Percentiles rank a stretch among this genome's conserved stretches.
Evolutionary conservation across 164 flowering plant species (phyloP).

Genomic region (Platanus orientalis): DNA sequence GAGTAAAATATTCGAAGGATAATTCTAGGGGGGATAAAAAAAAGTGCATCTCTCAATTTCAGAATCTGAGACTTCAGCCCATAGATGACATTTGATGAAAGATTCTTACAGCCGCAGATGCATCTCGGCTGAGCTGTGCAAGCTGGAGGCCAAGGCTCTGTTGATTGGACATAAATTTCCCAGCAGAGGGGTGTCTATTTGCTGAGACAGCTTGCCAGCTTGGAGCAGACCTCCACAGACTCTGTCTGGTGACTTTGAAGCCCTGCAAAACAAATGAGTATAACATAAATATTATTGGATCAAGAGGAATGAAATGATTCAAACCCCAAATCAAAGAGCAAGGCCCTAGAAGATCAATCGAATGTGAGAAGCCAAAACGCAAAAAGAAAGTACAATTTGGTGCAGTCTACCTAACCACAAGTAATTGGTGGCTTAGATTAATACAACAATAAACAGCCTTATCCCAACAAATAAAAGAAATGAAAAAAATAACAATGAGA

Average conservation of each 20-base stretch:
- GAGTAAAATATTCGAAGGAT: too few relatives aligned
- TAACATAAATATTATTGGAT: neutral
- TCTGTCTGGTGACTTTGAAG: conserved; percentile 70
- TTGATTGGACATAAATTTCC: conserved; percentile 77
- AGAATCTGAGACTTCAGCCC: neutral
- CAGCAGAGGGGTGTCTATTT: conserved; percentile 54
- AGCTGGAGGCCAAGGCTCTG: conserved; percentile 89
- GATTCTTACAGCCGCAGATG: conserved; percentile 93
- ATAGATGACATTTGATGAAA: neutral
- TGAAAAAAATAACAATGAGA: too few relatives aligned
- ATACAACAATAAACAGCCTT: too few relatives aligned
- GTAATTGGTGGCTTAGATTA: neutral
- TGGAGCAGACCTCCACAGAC: conserved; percentile 65
- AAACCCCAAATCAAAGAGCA: neutral
- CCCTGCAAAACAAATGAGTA: conserved; percentile 47
- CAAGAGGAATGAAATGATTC: neutral
- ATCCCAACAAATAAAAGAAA: too few relatives aligned
- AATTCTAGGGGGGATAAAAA: neutral
- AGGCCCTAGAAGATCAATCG: too few relatives aligned
- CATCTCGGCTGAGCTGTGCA: conserved; percentile 97
- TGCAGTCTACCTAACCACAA: neutral
- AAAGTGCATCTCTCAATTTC: neutral
- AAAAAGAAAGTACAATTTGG: neutral
- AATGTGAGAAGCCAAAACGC: neutral
- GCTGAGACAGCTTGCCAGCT: conserved; percentile 85